Conservation (phyloP, 169 alveolate species). For the Theileria orientalis region DNA sequence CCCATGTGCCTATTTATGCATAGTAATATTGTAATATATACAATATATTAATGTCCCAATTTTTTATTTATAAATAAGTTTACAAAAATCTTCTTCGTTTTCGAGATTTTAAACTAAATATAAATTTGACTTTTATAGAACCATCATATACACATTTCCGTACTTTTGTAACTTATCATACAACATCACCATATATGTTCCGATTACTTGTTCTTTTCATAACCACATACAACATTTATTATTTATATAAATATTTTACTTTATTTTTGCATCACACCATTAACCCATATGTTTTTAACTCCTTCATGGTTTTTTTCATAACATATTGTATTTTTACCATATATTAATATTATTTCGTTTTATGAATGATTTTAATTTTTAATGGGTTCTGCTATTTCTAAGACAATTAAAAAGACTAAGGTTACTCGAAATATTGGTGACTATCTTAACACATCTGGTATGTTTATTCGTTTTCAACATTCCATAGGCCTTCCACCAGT, state of each 20-base stretch:
- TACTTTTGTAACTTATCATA: too few species aligned
- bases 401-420: neutral
- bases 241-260: too few species aligned
- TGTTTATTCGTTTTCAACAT: neutral
- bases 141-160: too few species aligned
- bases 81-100: too few species aligned
- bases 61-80: too few species aligned
- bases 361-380: neutral
- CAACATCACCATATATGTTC: too few species aligned
- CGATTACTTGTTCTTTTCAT: too few species aligned
- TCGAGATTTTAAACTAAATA: too few species aligned
- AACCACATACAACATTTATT: too few species aligned
- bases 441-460: constrained; percentile 33
- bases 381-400: constrained; percentile 19
- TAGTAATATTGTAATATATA: neutral
- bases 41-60: too few species aligned
- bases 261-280: neutral
- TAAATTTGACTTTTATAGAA: too few species aligned
- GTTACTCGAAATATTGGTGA: constrained; percentile 51
- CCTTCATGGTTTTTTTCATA: neutral
- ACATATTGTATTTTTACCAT: neutral
- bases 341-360: neutral
- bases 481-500: constrained; percentile 38
- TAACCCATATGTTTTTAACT: neutral
- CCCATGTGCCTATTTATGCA: neutral